Conservation (phyloP, 1,284 basidiomycete genomes). For the Naganishia liquefaciens region DNA sequence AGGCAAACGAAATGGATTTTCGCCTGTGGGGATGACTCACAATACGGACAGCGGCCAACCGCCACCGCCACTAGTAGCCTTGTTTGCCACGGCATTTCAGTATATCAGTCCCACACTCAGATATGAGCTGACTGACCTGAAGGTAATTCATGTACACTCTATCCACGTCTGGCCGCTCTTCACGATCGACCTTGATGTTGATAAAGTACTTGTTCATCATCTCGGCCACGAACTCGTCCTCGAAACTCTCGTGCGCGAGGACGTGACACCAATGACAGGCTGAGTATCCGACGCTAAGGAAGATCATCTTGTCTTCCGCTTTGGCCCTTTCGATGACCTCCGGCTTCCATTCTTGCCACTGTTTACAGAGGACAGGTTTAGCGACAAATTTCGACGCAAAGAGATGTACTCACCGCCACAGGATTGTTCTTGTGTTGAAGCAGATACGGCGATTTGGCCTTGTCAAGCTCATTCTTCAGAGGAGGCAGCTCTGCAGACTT, state of each 20-base stretch:
- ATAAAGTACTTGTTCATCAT: constrained; percentile 57
- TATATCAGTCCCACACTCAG: not conserved
- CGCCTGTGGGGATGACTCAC: constrained; percentile 32
- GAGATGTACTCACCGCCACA: constrained; percentile 40
- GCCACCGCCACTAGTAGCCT: constrained; percentile 55
- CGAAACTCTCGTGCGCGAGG: constrained; percentile 55
- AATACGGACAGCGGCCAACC: constrained; percentile 57
- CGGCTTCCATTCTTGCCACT: constrained; percentile 58
- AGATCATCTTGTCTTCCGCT: constrained; percentile 55
- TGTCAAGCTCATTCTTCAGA: constrained; percentile 49
- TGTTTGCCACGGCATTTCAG: constrained; percentile 1
- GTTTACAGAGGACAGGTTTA: not conserved
- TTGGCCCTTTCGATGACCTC: constrained; percentile 55
- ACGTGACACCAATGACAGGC: constrained; percentile 52
- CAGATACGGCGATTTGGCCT: constrained; percentile 57
- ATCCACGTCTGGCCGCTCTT: constrained; percentile 58
- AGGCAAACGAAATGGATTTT: not conserved
- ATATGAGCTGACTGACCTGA: constrained; percentile 40
- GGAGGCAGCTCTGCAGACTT: constrained; percentile 26
- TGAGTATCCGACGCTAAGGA: constrained; percentile 58
- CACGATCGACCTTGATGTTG: constrained; percentile 58
- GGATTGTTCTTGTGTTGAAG: constrained; percentile 57
- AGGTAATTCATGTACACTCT: constrained; percentile 58
- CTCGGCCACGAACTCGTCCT: constrained; percentile 54
- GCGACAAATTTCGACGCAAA: not conserved